Evolutionary conservation across 805 yeast genomes (phyloP), one percentile per base, ranked within the genome.

Genomic region (Starmerella etchellsii): DNA sequence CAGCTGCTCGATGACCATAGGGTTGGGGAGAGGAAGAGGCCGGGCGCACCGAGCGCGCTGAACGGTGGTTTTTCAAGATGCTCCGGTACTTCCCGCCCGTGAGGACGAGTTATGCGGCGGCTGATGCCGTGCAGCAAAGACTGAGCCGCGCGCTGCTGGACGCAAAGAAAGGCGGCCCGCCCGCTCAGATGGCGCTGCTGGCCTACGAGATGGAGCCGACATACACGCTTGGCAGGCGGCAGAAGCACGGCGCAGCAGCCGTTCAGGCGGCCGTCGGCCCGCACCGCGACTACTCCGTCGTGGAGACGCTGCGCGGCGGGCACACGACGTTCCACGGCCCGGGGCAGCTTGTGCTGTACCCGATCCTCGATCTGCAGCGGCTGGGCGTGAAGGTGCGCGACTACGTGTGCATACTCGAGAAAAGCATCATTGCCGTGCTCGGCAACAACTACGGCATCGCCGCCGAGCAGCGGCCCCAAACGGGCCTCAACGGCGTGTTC

Each of bases 251-350:
- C 25, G 61, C 76, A 0, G 57, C 68, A 1, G 46, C 44, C 4
- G 53, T 46, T 2, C 60, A 55, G 39, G 46, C 34, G 46, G 44
- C 34, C 50, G 57, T 59, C 23, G 42, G 38, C 16, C 14, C 22
- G 7, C 29, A 23, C 5, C 40, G 42, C 9, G 27, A 38, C 16
- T 78, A 85, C 14, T 67, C 68, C 24, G 81, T 74, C 54, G 70
- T 77, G n/a, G 88, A 82, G 52, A 71, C 91, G 0, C 75, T 75
- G 40, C 66, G 99, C 46, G 99, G 99, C 14, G 99, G 99, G 0
- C 94, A 91, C 57, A 74, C 91, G 1, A 91, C 98, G 0, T 91
- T 82, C 67, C 99, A 91, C 62, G 97, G 97, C 0, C 81, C 91
- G 1, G 98, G 98, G 0, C 99, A 91, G 60, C 56, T 84, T 29